phyloP scores from a whole-genome alignment of 306 rosid genomes.

The Vicia villosa region DNA sequence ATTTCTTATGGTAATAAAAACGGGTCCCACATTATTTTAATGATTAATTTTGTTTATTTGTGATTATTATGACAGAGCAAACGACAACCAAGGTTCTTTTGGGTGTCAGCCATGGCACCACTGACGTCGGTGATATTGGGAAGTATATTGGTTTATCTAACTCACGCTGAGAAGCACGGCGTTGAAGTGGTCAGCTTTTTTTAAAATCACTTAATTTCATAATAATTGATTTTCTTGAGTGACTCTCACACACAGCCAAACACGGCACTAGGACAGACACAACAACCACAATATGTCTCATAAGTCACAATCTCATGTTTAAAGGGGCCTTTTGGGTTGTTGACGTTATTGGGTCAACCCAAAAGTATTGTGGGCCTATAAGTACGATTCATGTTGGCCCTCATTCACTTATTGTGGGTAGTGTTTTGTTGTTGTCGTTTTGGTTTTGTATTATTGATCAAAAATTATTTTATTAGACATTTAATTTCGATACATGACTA shows the following conservation, averaged over 20 bases:
- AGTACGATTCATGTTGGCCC: background rate
- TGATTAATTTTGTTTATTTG: background rate
- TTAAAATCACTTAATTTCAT: background rate
- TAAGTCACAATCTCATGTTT: slow-evolving; percentile 5
- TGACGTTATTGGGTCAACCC: slow-evolving; percentile 24
- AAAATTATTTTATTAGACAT: background rate
- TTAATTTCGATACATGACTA: background rate
- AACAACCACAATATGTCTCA: too few relatives aligned
- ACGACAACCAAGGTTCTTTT: slow-evolving; percentile 71
- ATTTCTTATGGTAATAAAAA: too few relatives aligned
- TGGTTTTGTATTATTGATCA: background rate
- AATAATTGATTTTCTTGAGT: too few relatives aligned
- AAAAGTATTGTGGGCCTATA: background rate
- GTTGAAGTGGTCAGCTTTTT: slow-evolving; percentile 75
- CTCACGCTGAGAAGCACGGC: slow-evolving; percentile 94
- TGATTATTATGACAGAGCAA: slow-evolving; percentile 69
- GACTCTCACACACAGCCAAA: background rate
- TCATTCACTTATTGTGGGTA: background rate
- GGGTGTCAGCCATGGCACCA: slow-evolving; percentile 97
- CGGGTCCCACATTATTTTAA: too few relatives aligned
- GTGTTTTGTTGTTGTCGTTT: background rate
- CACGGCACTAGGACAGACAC: background rate
- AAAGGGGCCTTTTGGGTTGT: slow-evolving; percentile 17
- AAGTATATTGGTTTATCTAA: slow-evolving; percentile 73
- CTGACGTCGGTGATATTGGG: slow-evolving; percentile 73